A percentile compares a stretch with the other conserved stretches of the same genome.
Conservation (phyloP, 768 basidiomycete genomes). For the Leccinum obscurum region DNA sequence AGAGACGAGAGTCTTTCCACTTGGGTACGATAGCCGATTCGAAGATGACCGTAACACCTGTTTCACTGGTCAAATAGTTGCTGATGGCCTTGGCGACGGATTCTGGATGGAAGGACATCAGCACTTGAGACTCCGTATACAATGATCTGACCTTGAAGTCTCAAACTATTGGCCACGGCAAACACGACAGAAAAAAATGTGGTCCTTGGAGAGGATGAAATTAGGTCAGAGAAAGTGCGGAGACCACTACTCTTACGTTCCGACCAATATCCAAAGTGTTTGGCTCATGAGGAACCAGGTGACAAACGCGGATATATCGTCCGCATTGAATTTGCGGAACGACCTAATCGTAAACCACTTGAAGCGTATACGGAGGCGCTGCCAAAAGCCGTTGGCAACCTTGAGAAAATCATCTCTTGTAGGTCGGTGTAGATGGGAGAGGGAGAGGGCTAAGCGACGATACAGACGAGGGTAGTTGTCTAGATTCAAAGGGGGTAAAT, state of each 20-base stretch:
- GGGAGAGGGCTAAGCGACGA: conserved; percentile 70
- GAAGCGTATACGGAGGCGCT: conserved; percentile 86
- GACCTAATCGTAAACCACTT: conserved; percentile 97
- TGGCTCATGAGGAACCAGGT: conserved; percentile 97
- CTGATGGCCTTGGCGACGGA: conserved; percentile 87
- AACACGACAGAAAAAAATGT: conserved; percentile 96
- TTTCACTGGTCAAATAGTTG: conserved; percentile 90
- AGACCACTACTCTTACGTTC: conserved; percentile 43
- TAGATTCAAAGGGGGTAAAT: conserved; percentile 38
- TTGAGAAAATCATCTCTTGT: conserved; percentile 88
- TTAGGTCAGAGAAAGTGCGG: conserved; percentile 1
- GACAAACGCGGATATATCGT: conserved; percentile 95
- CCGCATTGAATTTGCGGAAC: conserved; percentile 92
- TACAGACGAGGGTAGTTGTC: conserved; percentile 83
- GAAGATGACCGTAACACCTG: conserved; percentile 92
- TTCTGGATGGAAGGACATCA: conserved; percentile 43
- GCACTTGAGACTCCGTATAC: not conserved
- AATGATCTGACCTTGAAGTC: conserved; percentile 64
- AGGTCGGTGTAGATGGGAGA: conserved; percentile 77
- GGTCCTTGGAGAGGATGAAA: conserved; percentile 49
- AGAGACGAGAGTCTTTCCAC: conserved; percentile 94
- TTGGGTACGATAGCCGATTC: conserved; percentile 98
- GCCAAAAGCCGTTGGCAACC: conserved; percentile 88
- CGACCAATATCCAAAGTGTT: conserved; percentile 92
- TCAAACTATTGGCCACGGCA: conserved; percentile 83